These are phyloP conservation scores for Euphorbia tirucalli DNA, from an alignment of 345 rosid species.

Conservation along the genomic window DNA sequence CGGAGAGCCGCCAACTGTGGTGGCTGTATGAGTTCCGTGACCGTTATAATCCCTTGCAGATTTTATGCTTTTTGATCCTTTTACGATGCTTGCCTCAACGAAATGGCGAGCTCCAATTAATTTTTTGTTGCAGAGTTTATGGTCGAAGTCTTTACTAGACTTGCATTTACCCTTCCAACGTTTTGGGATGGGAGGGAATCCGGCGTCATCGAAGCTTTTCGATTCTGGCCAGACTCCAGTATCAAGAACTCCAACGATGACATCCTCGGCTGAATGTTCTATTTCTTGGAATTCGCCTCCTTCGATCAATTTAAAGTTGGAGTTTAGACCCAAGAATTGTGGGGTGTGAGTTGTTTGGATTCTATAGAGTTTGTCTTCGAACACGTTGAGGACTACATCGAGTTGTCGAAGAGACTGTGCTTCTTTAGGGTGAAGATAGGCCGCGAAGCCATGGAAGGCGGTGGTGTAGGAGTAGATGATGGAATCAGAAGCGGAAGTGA, in stretches of 20 bases:
- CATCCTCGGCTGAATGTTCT: slow-evolving; percentile 40
- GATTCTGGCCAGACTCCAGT: slow-evolving; percentile 93
- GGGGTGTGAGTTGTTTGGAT: slow-evolving; percentile 84
- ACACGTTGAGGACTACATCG: slow-evolving; percentile 55
- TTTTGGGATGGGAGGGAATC: slow-evolving; percentile 57
- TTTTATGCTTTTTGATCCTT: slow-evolving; percentile 34
- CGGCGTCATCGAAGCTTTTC: slow-evolving; percentile 52
- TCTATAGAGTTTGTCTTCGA: slow-evolving; percentile 58
- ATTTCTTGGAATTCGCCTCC: slow-evolving; percentile 28
- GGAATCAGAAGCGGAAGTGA: slow-evolving; percentile 36
- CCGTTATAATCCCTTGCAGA: slow-evolving; percentile 71
- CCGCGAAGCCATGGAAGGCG: slow-evolving; percentile 71
- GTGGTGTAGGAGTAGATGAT: slow-evolving; percentile 65
- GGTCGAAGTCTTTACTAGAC: slow-evolving; percentile 58
- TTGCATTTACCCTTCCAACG: slow-evolving; percentile 75
- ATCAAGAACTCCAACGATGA: slow-evolving; percentile 74
- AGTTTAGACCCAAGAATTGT: slow-evolving; percentile 60
- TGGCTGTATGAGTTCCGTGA: slow-evolving; percentile 84
- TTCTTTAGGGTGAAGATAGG: slow-evolving; percentile 50
- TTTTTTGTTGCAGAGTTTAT: slow-evolving; percentile 64
- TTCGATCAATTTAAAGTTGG: slow-evolving; percentile 33
- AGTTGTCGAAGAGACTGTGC: slow-evolving; percentile 46
- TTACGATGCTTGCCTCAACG: slow-evolving; percentile 46
- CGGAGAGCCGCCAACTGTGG: slow-evolving; percentile 64
- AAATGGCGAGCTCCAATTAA: slow-evolving; percentile 81